Base-by-base conservation (phyloP, 495 filamentous ascomycete species). In the Aspergillus homomorphus region DNA sequence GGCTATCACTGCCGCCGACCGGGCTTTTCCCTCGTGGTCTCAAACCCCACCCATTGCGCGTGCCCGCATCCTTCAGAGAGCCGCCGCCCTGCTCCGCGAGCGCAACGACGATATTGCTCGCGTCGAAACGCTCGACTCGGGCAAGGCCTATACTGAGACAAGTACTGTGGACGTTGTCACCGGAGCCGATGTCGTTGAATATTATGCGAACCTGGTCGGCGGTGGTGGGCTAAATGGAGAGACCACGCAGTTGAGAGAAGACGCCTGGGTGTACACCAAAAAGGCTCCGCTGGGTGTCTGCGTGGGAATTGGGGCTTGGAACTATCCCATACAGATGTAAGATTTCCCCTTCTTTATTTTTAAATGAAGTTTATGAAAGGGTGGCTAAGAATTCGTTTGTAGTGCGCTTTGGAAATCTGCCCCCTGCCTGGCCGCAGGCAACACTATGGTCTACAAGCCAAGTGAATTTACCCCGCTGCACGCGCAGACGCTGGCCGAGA, bases 401-500 rank as follows among this genome's bases (percentile, higher is more conserved):
- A 83, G 80, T 69, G 89, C 89, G 15, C 80, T 92, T 0, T 92
- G 89, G 89, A 94, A 94, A 69, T 88, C 87, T 4, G 89, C 88
- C 15, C 87, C 89, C 5, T 91, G 89, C 57, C 79, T 94, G 16
- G 88, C 89, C 10, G 90, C 90, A 3, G 90, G 90, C 23, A 94
- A 94, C 65, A 88, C 86, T 60, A 91, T 94, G 87, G 81, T 94
- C 52, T 92, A 92, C 73, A 94, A 94, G 62, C 86, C 90, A 24
- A 89, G 86, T 64, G 90, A 94, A 77, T 84, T 84, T 68, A 92
- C 89, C 22, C 87, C 89, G 3, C 74, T 92, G 18, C 89, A 91
- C 63, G 88, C 75, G 33, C 79, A 85, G 44, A 82, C 79, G 30
- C 80, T 90, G 7, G 89, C 87, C 12, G 77, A 87, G 62, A 82